Base-by-base conservation (phyloP, 768 basidiomycete species). In the Russula abietina region DNA sequence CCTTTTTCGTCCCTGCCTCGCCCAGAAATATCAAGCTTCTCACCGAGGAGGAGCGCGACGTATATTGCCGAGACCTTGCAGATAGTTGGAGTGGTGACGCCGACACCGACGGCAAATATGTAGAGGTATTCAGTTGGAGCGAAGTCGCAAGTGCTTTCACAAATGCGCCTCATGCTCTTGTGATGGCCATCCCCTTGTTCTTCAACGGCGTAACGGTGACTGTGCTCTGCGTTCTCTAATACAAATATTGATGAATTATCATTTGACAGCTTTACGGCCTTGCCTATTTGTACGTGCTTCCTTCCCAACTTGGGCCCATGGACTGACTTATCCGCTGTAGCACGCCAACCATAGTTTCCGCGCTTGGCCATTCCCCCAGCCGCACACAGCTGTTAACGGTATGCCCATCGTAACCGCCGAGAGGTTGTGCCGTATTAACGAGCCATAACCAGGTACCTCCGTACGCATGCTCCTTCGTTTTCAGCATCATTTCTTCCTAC, bases 111-210 rank as follows among this genome's bases (percentile, higher is more conserved):
- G 79, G 82, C 57, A 61, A 78, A 10, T 65, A 77, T 17, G 65
- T 65, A 11, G 81, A 86, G 61, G 38, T 19, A 2, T 86, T 87
- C 70, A 81, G 77, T 64, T 87, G 84, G 85, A 68, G 54, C 9
- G 84, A 89, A 69, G 80, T 86, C 22, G 62, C 70, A 5, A 74
- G 70, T 67, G 78, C 80, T 0, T 79, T 79, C 66, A 78, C 70
- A 22, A 77, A 81, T 32, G 57, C 64, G 1, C 81, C 81, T 0
- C 87, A 88, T 4, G 78, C 85, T 9, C 77, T 79, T 75, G 63
- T 87, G 52, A 68, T 85, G 28, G 76, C 76, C 0, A 48, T 84
- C 7, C 71, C 75, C 1, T 76, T 83, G 56, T 86, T 88, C 73
- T 75, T 83, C 65, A 77, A 74, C 62, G 86, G 83, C 24, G 73